phyloP scores from a whole-genome alignment of 495 filamentous ascomycete genomes.

The Staphylotrichum tortipilum region DNA sequence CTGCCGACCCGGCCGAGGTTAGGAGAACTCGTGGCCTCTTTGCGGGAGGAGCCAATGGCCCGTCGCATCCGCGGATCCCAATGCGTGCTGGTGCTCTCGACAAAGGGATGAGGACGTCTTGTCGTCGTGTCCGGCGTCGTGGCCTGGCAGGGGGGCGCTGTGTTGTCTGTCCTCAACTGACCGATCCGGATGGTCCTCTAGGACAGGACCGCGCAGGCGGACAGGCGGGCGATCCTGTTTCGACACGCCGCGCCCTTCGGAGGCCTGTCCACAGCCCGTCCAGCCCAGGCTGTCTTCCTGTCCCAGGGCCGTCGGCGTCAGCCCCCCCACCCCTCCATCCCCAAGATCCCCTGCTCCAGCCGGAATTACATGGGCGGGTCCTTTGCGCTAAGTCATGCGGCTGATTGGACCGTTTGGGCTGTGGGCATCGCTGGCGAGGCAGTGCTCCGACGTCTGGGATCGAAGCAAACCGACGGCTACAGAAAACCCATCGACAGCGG shows the following conservation, averaged over 20 bases:
- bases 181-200: too few species aligned
- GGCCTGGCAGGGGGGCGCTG: too few species aligned
- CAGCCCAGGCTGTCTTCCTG: too few species aligned
- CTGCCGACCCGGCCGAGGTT: not conserved
- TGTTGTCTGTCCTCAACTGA: too few species aligned
- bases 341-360: not conserved
- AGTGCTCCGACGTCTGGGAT: not conserved
- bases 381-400: too few species aligned
- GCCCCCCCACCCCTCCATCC: conserved; percentile 8
- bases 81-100: too few species aligned
- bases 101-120: too few species aligned
- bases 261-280: conserved; percentile 8
- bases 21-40: conserved; percentile 2
- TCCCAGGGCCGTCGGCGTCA: conserved; percentile 11
- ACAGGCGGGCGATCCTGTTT: not conserved
- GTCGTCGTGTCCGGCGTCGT: too few species aligned
- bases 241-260: conserved; percentile 13
- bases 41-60: not conserved
- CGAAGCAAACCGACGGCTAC: not conserved
- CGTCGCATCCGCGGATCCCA: not conserved
- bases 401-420: not conserved
- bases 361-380: conserved; percentile 1
- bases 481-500: not conserved
- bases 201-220: not conserved
- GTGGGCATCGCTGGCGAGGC: conserved; percentile 4